These are phyloP conservation scores for Alternaria alternata DNA, from an alignment of 2,329 filamentous ascomycete genomes.

Conservation along the genomic window DNA sequence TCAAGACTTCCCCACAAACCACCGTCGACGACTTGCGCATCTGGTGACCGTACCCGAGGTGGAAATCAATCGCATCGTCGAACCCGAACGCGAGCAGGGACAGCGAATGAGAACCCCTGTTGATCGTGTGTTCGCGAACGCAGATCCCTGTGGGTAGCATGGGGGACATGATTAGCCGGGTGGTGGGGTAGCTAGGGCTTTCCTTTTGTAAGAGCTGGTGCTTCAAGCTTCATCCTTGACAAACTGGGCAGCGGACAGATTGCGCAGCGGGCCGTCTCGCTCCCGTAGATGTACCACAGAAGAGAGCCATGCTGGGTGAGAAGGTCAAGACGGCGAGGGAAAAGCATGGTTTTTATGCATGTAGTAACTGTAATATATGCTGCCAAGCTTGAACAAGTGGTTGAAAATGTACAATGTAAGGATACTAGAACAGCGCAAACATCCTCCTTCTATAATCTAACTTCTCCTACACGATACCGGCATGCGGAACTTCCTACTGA, in stretches of 20 bases:
- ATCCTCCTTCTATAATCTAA: neutral
- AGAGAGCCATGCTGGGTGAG: neutral
- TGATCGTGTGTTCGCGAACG: neutral
- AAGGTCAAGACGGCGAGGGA: neutral
- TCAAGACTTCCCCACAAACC: neutral
- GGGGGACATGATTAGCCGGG: neutral
- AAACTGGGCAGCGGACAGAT: neutral
- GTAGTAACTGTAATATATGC: neutral
- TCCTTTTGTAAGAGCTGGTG: neutral
- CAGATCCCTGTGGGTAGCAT: neutral
- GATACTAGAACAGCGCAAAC: neutral
- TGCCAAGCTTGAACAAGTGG: neutral
- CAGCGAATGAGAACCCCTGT: neutral
- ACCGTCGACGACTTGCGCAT: neutral
- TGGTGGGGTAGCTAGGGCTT: constrained; percentile 4
- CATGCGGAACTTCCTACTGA: neutral
- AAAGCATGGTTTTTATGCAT: neutral
- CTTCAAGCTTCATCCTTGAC: constrained; percentile 21
- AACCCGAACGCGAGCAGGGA: constrained; percentile 1
- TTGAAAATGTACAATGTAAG: neutral
- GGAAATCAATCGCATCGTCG: neutral
- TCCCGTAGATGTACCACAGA: constrained; percentile 6
- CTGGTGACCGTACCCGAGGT: neutral
- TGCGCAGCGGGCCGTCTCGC: constrained; percentile 20
- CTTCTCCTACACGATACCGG: no score